phyloP scores from a whole-genome alignment of 495 filamentous ascomycete species.

The Rostrohypoxylon terebratum region DNA sequence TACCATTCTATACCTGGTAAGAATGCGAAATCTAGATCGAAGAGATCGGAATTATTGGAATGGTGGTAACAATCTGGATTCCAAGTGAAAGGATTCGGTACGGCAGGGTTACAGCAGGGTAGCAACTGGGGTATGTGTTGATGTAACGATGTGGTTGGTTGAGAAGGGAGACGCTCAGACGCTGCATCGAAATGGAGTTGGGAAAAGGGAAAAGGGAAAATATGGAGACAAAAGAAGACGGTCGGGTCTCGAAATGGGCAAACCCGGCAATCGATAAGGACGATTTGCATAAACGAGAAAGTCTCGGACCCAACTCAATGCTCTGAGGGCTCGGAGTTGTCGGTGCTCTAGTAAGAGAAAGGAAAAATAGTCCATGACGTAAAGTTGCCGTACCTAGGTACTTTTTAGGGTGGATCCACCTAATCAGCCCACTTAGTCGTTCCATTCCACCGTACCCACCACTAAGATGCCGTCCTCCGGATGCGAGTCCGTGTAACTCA shows the following conservation, averaged over 20 bases:
- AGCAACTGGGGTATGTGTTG: neutral
- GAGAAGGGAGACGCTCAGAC: neutral
- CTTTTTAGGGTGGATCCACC: neutral
- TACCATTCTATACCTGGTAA: neutral
- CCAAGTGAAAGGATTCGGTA: neutral
- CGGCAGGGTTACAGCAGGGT: neutral
- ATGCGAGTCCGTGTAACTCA: slow-evolving; percentile 16
- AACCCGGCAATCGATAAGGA: slow-evolving; percentile 20
- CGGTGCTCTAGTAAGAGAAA: neutral
- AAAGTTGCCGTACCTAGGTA: slow-evolving; percentile 5
- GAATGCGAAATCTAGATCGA: slow-evolving; percentile 39
- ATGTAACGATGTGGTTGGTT: slow-evolving; percentile 1
- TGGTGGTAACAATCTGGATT: slow-evolving; percentile 3
- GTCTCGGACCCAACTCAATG: too few relatives aligned
- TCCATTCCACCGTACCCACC: slow-evolving; percentile 18
- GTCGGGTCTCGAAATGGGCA: too few relatives aligned
- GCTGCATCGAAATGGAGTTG: neutral
- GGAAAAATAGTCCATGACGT: slow-evolving; percentile 29
- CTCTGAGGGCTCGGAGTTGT: neutral
- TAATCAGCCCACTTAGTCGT: slow-evolving; percentile 39
- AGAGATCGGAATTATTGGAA: slow-evolving; percentile 38
- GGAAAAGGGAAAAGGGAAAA: neutral
- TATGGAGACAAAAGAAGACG: neutral
- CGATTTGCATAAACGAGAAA: slow-evolving; percentile 24
- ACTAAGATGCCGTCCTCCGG: slow-evolving; percentile 29